Base-by-base conservation (phyloP, 2,329 filamentous ascomycete genomes). In the Cryphonectria naterciae region DNA sequence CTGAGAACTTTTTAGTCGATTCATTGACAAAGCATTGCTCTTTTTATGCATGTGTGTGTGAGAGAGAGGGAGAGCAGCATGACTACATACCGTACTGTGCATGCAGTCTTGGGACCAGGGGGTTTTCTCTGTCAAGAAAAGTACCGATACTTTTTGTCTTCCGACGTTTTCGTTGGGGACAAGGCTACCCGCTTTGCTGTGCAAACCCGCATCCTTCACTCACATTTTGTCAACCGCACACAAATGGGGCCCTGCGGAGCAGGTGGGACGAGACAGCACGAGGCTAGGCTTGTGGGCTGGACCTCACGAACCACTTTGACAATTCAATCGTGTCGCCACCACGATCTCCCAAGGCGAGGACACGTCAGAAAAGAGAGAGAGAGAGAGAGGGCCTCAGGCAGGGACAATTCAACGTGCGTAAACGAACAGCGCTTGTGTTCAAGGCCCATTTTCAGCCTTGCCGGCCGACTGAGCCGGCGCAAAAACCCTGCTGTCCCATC, bases 391-490 rank as follows among this genome's bases (percentile, higher is more conserved):
- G 32, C 25, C 32, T 7, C 56, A 32, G 32, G 19, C 17, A 22
- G 11, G 35, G 32, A 35, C 58, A 25, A n/a, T n/a, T 19, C 41
- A 39, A 54, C 28, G 63, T 65, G 28, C 32, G 32, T 54, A 39
- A 19, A 13, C 5, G 37, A 19, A n/a, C n/a, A 39, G 61, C 39
- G 61, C 61, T 64, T 65, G 43, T 28, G n/a, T 22, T 32, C 39
- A 32, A 64, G 22, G 37, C 52, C 65, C 52, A 11, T 49, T 60
- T 49, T 60, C 65, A 58, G 65, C n/a, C 65, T 60, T 43, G 22
- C 37, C 65, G 52, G 65, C 65, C 37, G 65, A 39, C 35, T 19
- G 65, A 46, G 39, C 65, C 65, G 52, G 43, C 15, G 49, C 54
- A 4, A 49, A 41, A 49, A 25, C 35, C 25, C 37, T 25, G 65